Evolutionary conservation across 345 rosid genomes (phyloP), one percentile per base, ranked within the genome.

Genomic region (Erysimum cheiranthoides): DNA sequence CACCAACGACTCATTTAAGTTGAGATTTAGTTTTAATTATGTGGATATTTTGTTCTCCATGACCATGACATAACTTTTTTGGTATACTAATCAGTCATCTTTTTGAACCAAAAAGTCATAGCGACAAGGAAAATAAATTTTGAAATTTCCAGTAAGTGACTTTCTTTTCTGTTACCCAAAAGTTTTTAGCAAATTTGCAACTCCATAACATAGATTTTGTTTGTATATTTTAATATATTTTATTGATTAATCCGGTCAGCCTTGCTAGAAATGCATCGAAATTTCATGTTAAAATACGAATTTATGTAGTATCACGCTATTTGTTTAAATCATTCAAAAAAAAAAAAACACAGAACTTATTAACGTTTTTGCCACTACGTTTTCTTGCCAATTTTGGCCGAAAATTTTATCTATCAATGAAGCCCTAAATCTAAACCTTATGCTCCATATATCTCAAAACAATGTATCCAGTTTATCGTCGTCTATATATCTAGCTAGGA

Each of bases 61-160:
- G 65, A 73, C 57, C 45, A 65, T 7, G 66, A 65, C 58, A 43
- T n/a, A 34, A n/a, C 8, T 32, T 17, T 46, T 49, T 46, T 35
- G 39, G 47, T 35, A 57, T 35, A 74, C 34, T 36, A 8, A 27
- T 47, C 42, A 67, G 68, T 67, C 60, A 17, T 59, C 56, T 49
- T 51, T 28, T 35, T 5, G 60, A 49, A 57, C 53, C 61, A 59
- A 67, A 57, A 74, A 74, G 51, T 58, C 78, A 36, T 57, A 16
- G 12, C 53, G 25, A 49, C 12, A 39, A 67, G 32, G 61, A 59
- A 49, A 67, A 46, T 0, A 58, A 14, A 27, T 66, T 49, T 46
- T 30, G 42, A 56, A 62, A 38, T 40, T 27, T 63, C 28, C 52
- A 39, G 53, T 47, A 14, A 34, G n/a, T 66, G 34, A 47, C 39